Base-by-base conservation (phyloP, 495 filamentous ascomycete species). In the Lophiotrema nucula region DNA sequence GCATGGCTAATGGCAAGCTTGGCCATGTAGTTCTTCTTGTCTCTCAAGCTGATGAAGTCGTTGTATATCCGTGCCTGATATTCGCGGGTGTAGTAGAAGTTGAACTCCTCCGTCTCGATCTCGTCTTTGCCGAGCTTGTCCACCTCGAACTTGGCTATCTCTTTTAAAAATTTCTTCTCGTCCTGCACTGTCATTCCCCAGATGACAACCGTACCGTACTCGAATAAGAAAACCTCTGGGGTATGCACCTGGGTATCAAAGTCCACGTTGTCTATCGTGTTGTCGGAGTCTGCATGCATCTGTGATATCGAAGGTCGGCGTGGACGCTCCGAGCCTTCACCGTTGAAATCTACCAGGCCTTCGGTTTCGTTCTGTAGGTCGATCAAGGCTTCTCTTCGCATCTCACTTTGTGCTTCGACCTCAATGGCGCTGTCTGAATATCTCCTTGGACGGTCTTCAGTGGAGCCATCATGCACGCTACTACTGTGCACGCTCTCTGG, bases 131-230 rank as follows among this genome's bases (percentile, higher is more conserved):
- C 83, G 46, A 98, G 77, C 68, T 95, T 97, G 62, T 96, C 92
- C 21, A 79, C 78, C 67, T 96, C 95, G 68, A 97, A 98, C 68
- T 92, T 96, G n/a, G 88, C 84, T 47, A 97, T 87, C 63, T 98
- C 93, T 55, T 91, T 92, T 4, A 98, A 75, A 67, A 98, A 95
- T 22, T 86, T 80, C 43, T 86, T 82, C 71, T 98, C 93, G 59
- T 98, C 85, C 6, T 81, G 76, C 6, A 86, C 72, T 0, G 88
- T 85, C 92, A 98, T 96, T 56, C 93, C 93, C 93, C 93, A 98
- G 69, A 97, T 92, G n/a, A 98, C 93, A n/a, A 96, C 88, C n/a
- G 96, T 95, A 37, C 93, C 93, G 67, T 98, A 98, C 62, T 96
- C 87, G 69, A 96, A 98, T 21, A 98, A 79, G 71, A 98, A 97